Evolutionary conservation across 169 alveolate species (phyloP).

Genomic region (Plasmodium fragile): DNA sequence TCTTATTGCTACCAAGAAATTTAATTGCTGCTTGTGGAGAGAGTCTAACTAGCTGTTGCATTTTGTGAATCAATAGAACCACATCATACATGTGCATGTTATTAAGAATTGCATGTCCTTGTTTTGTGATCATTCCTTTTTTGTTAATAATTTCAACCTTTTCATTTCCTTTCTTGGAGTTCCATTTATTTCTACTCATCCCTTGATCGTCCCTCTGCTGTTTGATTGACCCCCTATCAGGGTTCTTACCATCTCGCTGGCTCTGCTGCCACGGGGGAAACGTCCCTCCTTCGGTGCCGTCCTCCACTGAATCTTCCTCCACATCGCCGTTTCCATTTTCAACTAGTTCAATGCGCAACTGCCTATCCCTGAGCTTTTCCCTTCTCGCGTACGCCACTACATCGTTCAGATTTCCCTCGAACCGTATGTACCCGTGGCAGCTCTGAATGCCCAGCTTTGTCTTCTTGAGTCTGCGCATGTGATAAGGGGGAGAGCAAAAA

Average conservation of each 20-base stretch:
- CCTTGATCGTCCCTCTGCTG: not conserved
- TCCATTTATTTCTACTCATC: not conserved
- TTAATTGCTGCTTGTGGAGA: conserved; percentile 63
- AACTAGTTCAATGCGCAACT: not conserved
- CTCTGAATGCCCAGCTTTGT: conserved; percentile 21
- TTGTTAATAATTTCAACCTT: conserved; percentile 30
- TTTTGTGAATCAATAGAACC: conserved; percentile 6
- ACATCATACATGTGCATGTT: conserved; percentile 71
- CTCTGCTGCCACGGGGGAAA: not conserved
- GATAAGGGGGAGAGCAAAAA: not conserved
- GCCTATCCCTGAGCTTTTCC: not conserved
- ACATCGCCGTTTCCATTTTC: not conserved
- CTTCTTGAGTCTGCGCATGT: conserved; percentile 7
- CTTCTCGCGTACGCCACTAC: conserved; percentile 3
- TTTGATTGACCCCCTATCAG: not conserved
- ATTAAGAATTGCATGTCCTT: conserved; percentile 14
- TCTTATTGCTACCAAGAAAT: conserved; percentile 28
- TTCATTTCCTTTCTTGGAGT: not conserved
- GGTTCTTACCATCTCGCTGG: not conserved
- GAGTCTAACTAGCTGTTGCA: conserved; percentile 34
- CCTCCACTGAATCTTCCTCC: not conserved
- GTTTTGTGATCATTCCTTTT: conserved; percentile 49
- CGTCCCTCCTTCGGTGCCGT: not conserved
- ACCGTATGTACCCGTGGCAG: conserved; percentile 36
- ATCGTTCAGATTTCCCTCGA: not conserved